Evolutionary conservation across 169 alveolate species (phyloP).

Genomic region (Plasmodium malariae): DNA sequence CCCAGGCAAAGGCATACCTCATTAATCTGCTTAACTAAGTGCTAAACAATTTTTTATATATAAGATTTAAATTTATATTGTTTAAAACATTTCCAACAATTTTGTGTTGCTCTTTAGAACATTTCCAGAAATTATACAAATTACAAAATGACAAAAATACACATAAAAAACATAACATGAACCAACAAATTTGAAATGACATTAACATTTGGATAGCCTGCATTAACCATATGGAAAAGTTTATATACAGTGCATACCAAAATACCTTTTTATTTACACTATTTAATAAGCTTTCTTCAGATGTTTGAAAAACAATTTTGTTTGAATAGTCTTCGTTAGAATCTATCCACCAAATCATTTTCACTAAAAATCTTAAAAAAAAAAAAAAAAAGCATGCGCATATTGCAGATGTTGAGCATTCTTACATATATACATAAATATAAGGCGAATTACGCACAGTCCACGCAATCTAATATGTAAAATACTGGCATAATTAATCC

Average conservation of each 20-base stretch:
- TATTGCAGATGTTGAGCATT: no score
- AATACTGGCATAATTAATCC: not conserved
- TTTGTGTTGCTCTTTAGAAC: constrained; percentile 72
- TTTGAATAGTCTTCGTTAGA: constrained; percentile 60
- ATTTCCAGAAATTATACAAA: constrained; percentile 62
- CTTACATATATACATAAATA: not conserved
- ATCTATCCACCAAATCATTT: constrained; percentile 78
- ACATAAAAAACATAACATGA: constrained; percentile 52
- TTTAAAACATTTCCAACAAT: constrained; percentile 22
- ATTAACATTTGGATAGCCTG: constrained; percentile 73
- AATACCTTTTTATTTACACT: constrained; percentile 47
- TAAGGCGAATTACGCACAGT: not conserved
- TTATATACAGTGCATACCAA: constrained; percentile 61
- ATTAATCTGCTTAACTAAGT: no score
- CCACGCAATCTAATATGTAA: not conserved
- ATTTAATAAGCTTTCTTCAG: constrained; percentile 42
- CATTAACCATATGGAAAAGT: constrained; percentile 52
- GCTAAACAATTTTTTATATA: constrained; percentile 32
- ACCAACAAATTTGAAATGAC: constrained; percentile 75
- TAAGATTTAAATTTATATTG: constrained; percentile 25
- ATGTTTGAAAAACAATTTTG: constrained; percentile 54
- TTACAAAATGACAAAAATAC: constrained; percentile 55
- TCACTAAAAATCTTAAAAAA: constrained; percentile 58
- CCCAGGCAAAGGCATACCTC: no score
- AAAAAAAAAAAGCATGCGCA: not conserved